These are phyloP conservation scores for Saccharomycodes ludwigii DNA, from an alignment of 805 yeast genomes.

Conservation along the genomic window DNA sequence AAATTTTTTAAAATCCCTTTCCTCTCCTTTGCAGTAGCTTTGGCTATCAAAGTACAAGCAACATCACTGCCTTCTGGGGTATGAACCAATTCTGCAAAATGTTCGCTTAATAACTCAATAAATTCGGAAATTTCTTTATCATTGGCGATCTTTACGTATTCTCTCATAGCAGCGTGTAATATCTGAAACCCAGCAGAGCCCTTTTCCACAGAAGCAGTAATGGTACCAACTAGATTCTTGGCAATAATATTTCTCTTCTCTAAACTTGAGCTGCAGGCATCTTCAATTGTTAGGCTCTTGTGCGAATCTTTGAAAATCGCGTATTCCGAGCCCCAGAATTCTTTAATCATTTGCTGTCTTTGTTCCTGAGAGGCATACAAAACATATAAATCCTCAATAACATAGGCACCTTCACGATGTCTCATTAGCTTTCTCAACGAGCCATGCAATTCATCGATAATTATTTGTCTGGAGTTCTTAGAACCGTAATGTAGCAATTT, in stretches of 20 bases:
- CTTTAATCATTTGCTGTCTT: slow-evolving; percentile 82
- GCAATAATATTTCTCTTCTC: slow-evolving; percentile 72
- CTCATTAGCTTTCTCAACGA: slow-evolving; percentile 83
- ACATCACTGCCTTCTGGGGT: slow-evolving; percentile 92
- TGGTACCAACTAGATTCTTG: slow-evolving; percentile 67
- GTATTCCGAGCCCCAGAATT: slow-evolving; percentile 93
- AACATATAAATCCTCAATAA: slow-evolving; percentile 83
- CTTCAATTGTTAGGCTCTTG: slow-evolving; percentile 47
- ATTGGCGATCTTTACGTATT: slow-evolving; percentile 62
- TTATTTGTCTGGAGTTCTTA: slow-evolving; percentile 59
- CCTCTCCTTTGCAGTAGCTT: slow-evolving; percentile 87
- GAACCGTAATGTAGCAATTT: slow-evolving; percentile 89
- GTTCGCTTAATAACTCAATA: slow-evolving; percentile 73
- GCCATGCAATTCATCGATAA: slow-evolving; percentile 82
- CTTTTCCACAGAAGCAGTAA: slow-evolving; percentile 82
- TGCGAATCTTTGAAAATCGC: slow-evolving; percentile 79
- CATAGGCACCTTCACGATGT: slow-evolving; percentile 97
- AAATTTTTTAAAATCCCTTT: slow-evolving; percentile 61
- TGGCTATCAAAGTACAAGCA: slow-evolving; percentile 67
- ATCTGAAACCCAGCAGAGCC: slow-evolving; percentile 95
- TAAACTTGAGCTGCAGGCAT: slow-evolving; percentile 50
- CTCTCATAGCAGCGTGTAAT: slow-evolving; percentile 92
- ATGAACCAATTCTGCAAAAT: slow-evolving; percentile 88
- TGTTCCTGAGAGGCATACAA: slow-evolving; percentile 78
- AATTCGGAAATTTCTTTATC: slow-evolving; percentile 65